Base-by-base conservation (phyloP, 768 basidiomycete genomes). In the Naganishia friedmannii region DNA sequence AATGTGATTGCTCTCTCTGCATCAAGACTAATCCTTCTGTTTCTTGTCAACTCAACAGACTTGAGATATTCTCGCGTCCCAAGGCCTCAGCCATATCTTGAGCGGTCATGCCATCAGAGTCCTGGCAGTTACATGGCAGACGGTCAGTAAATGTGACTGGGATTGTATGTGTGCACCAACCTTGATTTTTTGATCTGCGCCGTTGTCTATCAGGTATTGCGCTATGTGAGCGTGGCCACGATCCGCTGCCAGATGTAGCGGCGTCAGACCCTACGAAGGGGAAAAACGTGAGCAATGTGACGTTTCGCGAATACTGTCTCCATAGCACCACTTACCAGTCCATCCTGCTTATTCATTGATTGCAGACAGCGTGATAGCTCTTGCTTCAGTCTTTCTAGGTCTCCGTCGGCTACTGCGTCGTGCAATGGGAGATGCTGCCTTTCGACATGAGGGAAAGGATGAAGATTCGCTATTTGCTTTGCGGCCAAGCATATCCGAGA, bases 231-330 rank as follows among this genome's bases (percentile, higher is more conserved):
- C 67, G 74, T 87, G 84, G 0, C 93, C 93, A 76, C 93, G 84
- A 79, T 96, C 93, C 31, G 88, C 87, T 5, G 93, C 93, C 0
- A 94, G 84, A 75, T 96, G 93, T 23, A 96, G 81, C 9, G 93
- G 85, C 0, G 92, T 91, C 78, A 92, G 93, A 42, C 91, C 93
- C 93, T 96, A 75, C 23, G 56, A 63, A 67, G 55, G n/a, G 26
- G 54, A 21, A 54, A 19, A 72, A 28, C 17, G 28, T 26, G 45
- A n/a, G 21, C 26, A 12, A 12, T 57, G 51, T 45, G 32, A 15
- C n/a, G 15, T 9, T 56, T 0, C 5, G 17, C 32, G n/a, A 37
- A 12, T 37, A 37, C 12, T 37, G 34, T 12, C 34, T 12, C 4
- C 6, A 12, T 37, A 37, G 12, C 34, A 37, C 34, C 53, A 82